phyloP scores from a whole-genome alignment of 2,329 filamentous ascomycete genomes.

The Cladosporium sp. region DNA sequence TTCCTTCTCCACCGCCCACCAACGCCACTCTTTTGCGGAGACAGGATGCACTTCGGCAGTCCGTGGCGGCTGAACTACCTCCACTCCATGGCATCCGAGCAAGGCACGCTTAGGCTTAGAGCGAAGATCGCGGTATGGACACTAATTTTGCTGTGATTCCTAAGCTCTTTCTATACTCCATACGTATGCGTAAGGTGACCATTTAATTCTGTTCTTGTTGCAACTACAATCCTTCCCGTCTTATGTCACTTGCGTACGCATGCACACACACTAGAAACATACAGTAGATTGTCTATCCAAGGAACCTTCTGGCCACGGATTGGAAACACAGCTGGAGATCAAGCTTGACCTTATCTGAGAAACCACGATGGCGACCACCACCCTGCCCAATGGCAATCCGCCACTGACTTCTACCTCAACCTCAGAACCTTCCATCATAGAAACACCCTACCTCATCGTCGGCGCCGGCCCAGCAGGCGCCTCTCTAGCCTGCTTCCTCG shows the following conservation, averaged over 20 bases:
- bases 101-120: no score
- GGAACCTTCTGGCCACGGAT: no score
- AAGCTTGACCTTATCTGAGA: not conserved
- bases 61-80: no score
- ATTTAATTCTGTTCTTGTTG: not conserved
- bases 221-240: not conserved
- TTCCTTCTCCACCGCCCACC: no score
- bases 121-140: not conserved
- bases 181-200: not conserved
- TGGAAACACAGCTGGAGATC: not conserved
- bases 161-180: not conserved
- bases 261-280: not conserved
- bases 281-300: no score
- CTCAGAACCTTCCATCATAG: conserved; percentile 9
- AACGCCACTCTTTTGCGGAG: no score
- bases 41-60: no score
- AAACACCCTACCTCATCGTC: conserved; percentile 30
- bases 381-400: conserved; percentile 1
- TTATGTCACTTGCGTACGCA: not conserved
- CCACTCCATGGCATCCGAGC: no score
- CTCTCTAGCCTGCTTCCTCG: conserved; percentile 31
- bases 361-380: not conserved
- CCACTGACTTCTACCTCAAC: not conserved
- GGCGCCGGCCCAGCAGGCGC: conserved; percentile 34
- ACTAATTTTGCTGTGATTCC: conserved; percentile 7